Conservation (phyloP, 495 filamentous ascomycete genomes). For the Wilcoxina mikolae region DNA sequence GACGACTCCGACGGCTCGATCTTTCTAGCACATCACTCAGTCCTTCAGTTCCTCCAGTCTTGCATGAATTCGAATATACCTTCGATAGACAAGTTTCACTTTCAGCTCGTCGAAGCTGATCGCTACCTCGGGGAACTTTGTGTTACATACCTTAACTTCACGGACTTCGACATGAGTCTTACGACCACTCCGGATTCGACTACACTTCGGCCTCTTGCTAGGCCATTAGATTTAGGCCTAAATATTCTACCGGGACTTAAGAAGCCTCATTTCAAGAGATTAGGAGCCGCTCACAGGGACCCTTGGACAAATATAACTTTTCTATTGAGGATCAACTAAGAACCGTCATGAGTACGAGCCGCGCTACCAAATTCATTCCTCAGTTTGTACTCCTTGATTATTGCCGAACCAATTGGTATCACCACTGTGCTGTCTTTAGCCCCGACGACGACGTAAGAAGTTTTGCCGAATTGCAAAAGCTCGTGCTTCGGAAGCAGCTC, state of each 20-base stretch:
- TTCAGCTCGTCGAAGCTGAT: constrained; percentile 7
- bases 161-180: constrained; percentile 5
- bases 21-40: constrained; percentile 17
- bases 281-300: neutral
- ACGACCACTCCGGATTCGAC: neutral
- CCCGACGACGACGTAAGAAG: neutral
- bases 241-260: neutral
- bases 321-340: neutral
- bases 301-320: neutral
- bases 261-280: neutral
- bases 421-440: neutral
- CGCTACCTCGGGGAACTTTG: constrained; percentile 10
- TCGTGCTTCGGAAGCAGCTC: neutral
- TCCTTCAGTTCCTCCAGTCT: constrained; percentile 14
- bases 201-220: neutral
- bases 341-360: neutral
- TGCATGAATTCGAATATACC: neutral
- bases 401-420: neutral
- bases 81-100: neutral
- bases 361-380: neutral
- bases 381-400: neutral
- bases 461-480: neutral
- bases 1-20: constrained; percentile 15
- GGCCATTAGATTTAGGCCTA: neutral
- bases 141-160: constrained; percentile 18